phyloP scores from a whole-genome alignment of 345 rosid genomes.

The Eucalyptus sp. region DNA sequence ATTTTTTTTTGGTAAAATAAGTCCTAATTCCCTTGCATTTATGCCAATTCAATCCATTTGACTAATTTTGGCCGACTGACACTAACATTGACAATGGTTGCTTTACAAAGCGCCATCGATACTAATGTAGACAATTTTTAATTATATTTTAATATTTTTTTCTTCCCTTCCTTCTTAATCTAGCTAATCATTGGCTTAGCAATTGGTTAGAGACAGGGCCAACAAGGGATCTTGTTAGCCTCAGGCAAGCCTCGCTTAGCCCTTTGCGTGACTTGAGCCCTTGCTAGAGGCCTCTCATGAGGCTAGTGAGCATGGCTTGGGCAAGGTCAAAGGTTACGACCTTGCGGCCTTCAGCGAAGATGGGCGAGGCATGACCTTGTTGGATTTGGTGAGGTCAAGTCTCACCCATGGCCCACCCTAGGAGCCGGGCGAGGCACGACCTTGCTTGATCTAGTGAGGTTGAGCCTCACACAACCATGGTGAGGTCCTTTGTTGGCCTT shows the following conservation, averaged over 20 bases:
- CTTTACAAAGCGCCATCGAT: too few relatives aligned
- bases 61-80: background rate
- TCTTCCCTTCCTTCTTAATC: background rate
- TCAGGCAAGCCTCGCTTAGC: background rate
- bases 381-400: too few relatives aligned
- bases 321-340: background rate
- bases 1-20: too few relatives aligned
- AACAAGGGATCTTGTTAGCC: background rate
- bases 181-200: background rate
- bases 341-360: too few relatives aligned
- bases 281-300: background rate
- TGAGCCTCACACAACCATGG: background rate
- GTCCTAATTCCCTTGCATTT: background rate
- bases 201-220: fast-evolving
- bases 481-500: background rate
- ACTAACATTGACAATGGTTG: too few relatives aligned
- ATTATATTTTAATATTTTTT: too few relatives aligned
- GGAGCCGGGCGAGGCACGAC: fast-evolving
- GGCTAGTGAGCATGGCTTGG: background rate
- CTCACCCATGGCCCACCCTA: background rate
- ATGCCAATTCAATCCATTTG: too few relatives aligned
- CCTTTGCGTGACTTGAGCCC: background rate
- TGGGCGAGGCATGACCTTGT: too few relatives aligned
- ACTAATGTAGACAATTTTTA: too few relatives aligned
- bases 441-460: background rate